Percentiles rank a stretch among this genome's conserved stretches.
phyloP scores from a whole-genome alignment of 495 filamentous ascomycete genomes.

The Aspergillus leporis region DNA sequence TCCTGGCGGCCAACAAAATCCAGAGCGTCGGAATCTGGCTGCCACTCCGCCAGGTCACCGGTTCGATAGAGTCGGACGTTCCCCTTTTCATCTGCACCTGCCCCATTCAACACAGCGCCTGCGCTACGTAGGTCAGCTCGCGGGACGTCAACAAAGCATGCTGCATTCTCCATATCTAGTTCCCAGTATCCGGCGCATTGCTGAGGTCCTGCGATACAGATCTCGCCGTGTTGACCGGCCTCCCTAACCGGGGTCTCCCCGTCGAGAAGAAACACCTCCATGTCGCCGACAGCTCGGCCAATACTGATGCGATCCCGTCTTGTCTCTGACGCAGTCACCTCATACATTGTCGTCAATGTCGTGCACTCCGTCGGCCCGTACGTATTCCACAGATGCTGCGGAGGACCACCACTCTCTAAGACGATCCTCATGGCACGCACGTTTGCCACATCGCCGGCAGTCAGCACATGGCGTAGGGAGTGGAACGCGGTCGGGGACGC shows the following conservation, averaged over 20 bases:
- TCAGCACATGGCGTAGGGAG: slow-evolving; percentile 4
- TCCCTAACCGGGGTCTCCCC: no score
- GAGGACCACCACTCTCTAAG: background rate
- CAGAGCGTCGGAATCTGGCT: background rate
- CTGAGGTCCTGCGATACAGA: slow-evolving; percentile 2
- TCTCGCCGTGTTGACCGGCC: background rate
- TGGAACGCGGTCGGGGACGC: background rate
- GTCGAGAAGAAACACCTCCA: no score
- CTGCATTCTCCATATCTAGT: background rate
- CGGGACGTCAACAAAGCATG: background rate
- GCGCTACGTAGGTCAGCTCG: background rate
- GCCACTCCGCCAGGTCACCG: slow-evolving; percentile 1
- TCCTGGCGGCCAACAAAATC: slow-evolving; percentile 10
- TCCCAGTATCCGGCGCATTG: slow-evolving; percentile 1
- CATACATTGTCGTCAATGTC: background rate
- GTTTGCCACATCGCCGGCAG: slow-evolving; percentile 1
- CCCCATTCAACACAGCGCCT: no score
- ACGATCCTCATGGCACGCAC: background rate
- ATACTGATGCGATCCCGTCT: slow-evolving; percentile 8
- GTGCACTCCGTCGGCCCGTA: slow-evolving; percentile 14
- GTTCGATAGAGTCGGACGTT: slow-evolving; percentile 2
- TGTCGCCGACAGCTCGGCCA: no score
- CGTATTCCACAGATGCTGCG: slow-evolving; percentile 9
- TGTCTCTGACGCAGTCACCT: background rate
- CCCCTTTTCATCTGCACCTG: background rate